Percentiles rank a stretch among this genome's conserved stretches.
Conservation (phyloP, 2,329 filamentous ascomycete genomes). For the Apiospora koreana region DNA sequence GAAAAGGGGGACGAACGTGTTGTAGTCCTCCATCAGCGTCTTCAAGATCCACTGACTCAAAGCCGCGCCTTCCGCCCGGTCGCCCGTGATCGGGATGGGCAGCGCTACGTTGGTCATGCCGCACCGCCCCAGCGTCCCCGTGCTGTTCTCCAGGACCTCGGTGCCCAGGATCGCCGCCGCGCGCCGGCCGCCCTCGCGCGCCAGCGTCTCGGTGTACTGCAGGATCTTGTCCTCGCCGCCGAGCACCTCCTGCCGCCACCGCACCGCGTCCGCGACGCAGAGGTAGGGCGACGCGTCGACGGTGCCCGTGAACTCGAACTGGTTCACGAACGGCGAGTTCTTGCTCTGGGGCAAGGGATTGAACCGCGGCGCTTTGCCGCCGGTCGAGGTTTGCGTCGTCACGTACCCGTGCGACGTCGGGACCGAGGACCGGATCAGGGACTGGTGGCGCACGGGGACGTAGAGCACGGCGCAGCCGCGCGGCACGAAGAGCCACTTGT, state of each 20-base stretch:
- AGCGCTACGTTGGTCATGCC: constrained; percentile 73
- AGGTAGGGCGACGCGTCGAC: constrained; percentile 72
- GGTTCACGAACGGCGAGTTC: constrained; percentile 63
- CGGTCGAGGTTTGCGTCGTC: constrained; percentile 34
- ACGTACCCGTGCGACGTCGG: constrained; percentile 81
- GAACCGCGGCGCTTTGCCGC: constrained; percentile 23
- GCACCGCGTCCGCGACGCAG: constrained; percentile 69
- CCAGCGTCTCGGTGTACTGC: constrained; percentile 63
- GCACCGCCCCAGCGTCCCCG: constrained; percentile 64
- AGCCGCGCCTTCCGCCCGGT: constrained; percentile 23
- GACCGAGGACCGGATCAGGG: constrained; percentile 70
- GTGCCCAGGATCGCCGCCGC: constrained; percentile 69
- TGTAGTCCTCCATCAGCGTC: constrained; percentile 55
- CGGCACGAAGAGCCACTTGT: constrained; percentile 88
- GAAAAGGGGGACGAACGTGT: constrained; percentile 71
- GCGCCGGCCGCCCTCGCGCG: constrained; percentile 60
- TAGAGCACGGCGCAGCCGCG: constrained; percentile 81
- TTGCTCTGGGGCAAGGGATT: constrained; percentile 44
- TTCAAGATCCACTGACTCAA: constrained; percentile 32
- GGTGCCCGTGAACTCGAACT: constrained; percentile 79
- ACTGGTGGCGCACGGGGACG: constrained; percentile 75
- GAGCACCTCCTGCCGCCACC: constrained; percentile 68
- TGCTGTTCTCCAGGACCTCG: constrained; percentile 67
- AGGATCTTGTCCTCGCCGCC: constrained; percentile 74
- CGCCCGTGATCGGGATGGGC: constrained; percentile 52